These are phyloP conservation scores for Penicillium sp. DNA, from an alignment of 2,329 filamentous ascomycete species.

Conservation along the genomic window DNA sequence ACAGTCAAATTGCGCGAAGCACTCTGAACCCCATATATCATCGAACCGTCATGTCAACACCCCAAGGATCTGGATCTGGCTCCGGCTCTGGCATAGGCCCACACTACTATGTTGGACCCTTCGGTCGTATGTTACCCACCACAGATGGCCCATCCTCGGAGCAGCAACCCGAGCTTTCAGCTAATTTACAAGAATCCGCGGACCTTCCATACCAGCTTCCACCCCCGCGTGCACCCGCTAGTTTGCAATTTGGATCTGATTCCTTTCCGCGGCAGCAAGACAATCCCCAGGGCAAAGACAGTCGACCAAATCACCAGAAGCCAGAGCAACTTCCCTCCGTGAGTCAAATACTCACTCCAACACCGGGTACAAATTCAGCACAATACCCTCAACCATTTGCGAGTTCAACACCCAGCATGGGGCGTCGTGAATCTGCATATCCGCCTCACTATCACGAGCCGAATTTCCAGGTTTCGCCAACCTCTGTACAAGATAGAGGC, in stretches of 20 bases:
- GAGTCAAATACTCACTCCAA: conserved; percentile 41
- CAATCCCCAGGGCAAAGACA: conserved; percentile 18
- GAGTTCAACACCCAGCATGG: conserved; percentile 17
- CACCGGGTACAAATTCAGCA: conserved; percentile 28
- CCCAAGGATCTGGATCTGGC: background rate
- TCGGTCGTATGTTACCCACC: conserved; percentile 42
- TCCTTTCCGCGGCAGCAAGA: conserved; percentile 30
- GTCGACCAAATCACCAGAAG: conserved; percentile 4
- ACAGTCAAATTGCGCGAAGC: conserved; percentile 9
- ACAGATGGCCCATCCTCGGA: conserved; percentile 28
- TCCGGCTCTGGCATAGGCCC: background rate
- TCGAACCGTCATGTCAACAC: conserved; percentile 31
- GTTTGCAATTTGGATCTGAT: conserved; percentile 40
- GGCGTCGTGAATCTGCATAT: conserved; percentile 20
- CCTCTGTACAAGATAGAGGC: conserved; percentile 18
- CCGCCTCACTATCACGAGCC: conserved; percentile 25
- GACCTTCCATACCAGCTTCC: conserved; percentile 43
- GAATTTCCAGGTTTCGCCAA: conserved; percentile 14
- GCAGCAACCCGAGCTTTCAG: conserved; percentile 28
- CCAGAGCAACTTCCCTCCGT: conserved; percentile 42
- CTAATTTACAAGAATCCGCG: conserved; percentile 35
- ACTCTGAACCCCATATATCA: conserved; percentile 7
- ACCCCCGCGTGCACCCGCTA: conserved; percentile 36
- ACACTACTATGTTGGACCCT: conserved; percentile 39
- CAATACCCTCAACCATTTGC: conserved; percentile 31